A percentile compares a stretch with the other conserved stretches of the same genome.
Evolutionary conservation across 805 yeast species (phyloP).

Genomic region (Candida vartiovaarae): DNA sequence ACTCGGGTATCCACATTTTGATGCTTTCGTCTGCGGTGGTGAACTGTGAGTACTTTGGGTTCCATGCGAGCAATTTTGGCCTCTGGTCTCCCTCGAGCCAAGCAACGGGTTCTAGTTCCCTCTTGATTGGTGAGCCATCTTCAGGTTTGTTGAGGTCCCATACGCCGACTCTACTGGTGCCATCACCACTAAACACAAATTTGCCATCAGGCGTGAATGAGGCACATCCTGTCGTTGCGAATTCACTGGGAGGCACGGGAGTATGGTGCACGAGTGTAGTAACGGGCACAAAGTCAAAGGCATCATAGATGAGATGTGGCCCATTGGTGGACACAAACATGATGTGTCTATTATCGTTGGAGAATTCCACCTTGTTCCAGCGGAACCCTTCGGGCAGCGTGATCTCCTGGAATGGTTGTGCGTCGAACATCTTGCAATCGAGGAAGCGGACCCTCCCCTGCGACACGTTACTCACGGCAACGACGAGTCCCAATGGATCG

Average conservation of each 20-base stretch:
- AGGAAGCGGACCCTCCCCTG: slow-evolving; percentile 47
- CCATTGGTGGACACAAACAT: slow-evolving; percentile 51
- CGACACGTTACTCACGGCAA: slow-evolving; percentile 54
- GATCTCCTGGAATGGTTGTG: slow-evolving; percentile 46
- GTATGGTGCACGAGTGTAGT: slow-evolving; percentile 41
- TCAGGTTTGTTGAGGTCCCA: slow-evolving; percentile 43
- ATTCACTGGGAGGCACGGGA: slow-evolving; percentile 36
- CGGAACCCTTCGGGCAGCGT: slow-evolving; percentile 29
- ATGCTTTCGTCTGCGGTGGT: slow-evolving; percentile 17
- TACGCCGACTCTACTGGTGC: slow-evolving; percentile 37
- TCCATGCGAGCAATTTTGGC: slow-evolving; percentile 34
- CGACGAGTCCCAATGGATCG: slow-evolving; percentile 80
- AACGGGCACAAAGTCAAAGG: slow-evolving; percentile 52
- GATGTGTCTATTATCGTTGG: slow-evolving; percentile 66
- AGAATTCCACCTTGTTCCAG: slow-evolving; percentile 70
- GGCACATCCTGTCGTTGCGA: slow-evolving; percentile 48
- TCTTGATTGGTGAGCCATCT: slow-evolving; percentile 23
- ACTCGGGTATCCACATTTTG: slow-evolving; percentile 21
- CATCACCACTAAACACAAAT: slow-evolving; percentile 53
- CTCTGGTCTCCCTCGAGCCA: slow-evolving; percentile 24
- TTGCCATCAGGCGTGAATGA: slow-evolving; percentile 64
- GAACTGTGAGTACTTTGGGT: slow-evolving; percentile 30
- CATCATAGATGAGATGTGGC: slow-evolving; percentile 58
- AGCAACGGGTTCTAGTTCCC: slow-evolving; percentile 15
- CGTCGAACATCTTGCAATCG: slow-evolving; percentile 50